Conservation (phyloP, 2,329 filamentous ascomycete genomes). For the Epichloe aotearoae region DNA sequence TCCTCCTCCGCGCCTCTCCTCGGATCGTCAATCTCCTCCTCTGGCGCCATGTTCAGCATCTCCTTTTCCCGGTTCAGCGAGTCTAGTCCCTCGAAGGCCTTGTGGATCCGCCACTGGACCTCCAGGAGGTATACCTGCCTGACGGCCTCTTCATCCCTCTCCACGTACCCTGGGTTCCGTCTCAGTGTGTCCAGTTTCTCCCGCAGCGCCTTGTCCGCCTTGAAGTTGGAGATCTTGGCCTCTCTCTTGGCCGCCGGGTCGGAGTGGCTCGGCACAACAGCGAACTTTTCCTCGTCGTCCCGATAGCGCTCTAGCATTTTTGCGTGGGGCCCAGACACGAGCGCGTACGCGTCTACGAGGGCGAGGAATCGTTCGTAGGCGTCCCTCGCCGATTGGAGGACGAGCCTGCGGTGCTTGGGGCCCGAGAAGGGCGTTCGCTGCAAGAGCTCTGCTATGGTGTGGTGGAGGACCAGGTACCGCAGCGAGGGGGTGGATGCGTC, state of each 20-base stretch:
- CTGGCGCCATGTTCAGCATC: conserved; percentile 64
- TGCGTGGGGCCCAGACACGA: conserved; percentile 52
- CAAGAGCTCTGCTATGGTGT: conserved; percentile 66
- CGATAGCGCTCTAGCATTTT: conserved; percentile 60
- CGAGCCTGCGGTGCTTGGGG: conserved; percentile 43
- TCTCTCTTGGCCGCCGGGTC: conserved; percentile 58
- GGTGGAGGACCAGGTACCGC: conserved; percentile 70
- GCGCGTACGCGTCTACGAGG: conserved; percentile 63
- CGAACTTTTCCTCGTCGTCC: conserved; percentile 60
- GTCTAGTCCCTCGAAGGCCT: conserved; percentile 79
- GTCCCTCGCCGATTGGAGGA: conserved; percentile 50
- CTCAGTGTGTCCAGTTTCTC: conserved; percentile 55
- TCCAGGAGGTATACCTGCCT: conserved; percentile 68
- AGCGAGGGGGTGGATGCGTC: conserved; percentile 77
- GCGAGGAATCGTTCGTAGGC: conserved; percentile 70
- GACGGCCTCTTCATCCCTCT: conserved; percentile 69
- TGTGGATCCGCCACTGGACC: conserved; percentile 59
- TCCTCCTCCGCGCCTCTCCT: conserved; percentile 20
- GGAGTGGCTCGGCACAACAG: conserved; percentile 45
- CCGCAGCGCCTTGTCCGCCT: conserved; percentile 74
- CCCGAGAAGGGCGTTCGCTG: conserved; percentile 47
- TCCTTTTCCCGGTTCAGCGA: conserved; percentile 72
- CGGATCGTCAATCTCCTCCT: conserved; percentile 29
- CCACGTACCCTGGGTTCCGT: conserved; percentile 36
- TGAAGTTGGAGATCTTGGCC: conserved; percentile 75